These are phyloP conservation scores for Eragrostis tef DNA, from an alignment of 202 grass and related monocot genomes.

Conservation along the genomic window DNA sequence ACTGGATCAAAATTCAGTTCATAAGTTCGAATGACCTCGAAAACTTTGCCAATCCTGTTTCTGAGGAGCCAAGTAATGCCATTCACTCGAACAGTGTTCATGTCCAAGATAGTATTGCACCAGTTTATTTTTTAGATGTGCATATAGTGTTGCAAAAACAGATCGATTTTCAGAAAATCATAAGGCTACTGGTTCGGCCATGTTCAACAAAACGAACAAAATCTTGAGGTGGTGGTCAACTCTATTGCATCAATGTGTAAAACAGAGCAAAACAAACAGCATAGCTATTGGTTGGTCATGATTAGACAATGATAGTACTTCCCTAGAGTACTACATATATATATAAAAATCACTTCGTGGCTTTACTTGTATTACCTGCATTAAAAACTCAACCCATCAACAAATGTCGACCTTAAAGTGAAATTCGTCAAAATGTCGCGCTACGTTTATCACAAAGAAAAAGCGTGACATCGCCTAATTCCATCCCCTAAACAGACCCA, in stretches of 20 bases:
- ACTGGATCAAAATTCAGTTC: slow-evolving; percentile 6
- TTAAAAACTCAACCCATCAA: neutral
- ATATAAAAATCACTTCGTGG: neutral
- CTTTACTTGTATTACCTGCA: neutral
- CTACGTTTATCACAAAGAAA: neutral
- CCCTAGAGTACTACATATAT: neutral
- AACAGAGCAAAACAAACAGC: neutral
- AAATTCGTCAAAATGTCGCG: neutral
- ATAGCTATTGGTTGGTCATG: neutral
- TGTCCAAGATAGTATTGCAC: slow-evolving; percentile 14
- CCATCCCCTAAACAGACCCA: slow-evolving; percentile 30
- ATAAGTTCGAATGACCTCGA: neutral
- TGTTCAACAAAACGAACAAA: neutral
- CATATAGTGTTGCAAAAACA: slow-evolving; percentile 11
- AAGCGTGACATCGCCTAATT: neutral
- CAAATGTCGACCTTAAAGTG: neutral
- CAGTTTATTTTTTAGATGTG: slow-evolving; percentile 21
- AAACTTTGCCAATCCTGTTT: neutral
- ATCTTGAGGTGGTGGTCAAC: neutral
- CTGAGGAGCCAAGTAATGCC: neutral
- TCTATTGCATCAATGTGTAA: neutral
- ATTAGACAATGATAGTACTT: neutral
- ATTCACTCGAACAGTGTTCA: neutral
- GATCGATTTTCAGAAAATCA: neutral
- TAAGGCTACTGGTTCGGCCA: neutral